Evolutionary conservation across 2,329 filamentous ascomycete genomes (phyloP), one percentile per base, ranked within the genome.

Genomic region (Cercospora zeae-maydis): DNA sequence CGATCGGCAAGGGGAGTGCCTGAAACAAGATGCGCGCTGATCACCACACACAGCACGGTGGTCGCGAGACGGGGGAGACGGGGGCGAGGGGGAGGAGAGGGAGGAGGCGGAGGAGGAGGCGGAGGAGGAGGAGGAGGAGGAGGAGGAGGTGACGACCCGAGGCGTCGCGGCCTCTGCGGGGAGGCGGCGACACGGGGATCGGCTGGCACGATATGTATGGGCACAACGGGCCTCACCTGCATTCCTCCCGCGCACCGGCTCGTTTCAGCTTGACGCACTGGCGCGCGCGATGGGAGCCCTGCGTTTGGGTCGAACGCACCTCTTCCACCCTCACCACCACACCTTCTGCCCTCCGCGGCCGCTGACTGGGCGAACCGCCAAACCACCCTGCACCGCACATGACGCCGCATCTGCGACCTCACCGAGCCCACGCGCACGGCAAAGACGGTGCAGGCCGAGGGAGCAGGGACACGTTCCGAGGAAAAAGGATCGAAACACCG

Each of bases 221-320:
- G 45, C 13, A 45, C 39, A 33, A 33, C 31, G 24, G 31, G 24
- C 21, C 24, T 42, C 39, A 42, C 39, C n/a, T 42, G 39, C 39
- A 42, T 42, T 42, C 39, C 39, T 14, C 39, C 19, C 39, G 21
- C 16, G 39, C 39, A 42, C 39, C 39, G 16, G 31, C 53, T 33
- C 16, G 53, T 56, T 56, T 56, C 53, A 56, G 14, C n/a, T 39
- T 56, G 53, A 56, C 30, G 51, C 51, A 56, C 34, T 56, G 53
- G 53, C 36, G 31, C 53, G 14, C 31, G 16, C 16, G 39, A 19
- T 19, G 53, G 8, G 53, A 37, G 16, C 53, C 34, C 33, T 37
- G 51, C 51, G 51, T 54, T 21, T 42, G 53, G 53, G 39, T 11
- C 16, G 39, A 42, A 16, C 33, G 53, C 16, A 21, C 53, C 31